A percentile compares a stretch with the other conserved stretches of the same genome.
These are phyloP conservation scores for Suillus subalutaceus DNA, from an alignment of 768 basidiomycete species.

Conservation along the genomic window DNA sequence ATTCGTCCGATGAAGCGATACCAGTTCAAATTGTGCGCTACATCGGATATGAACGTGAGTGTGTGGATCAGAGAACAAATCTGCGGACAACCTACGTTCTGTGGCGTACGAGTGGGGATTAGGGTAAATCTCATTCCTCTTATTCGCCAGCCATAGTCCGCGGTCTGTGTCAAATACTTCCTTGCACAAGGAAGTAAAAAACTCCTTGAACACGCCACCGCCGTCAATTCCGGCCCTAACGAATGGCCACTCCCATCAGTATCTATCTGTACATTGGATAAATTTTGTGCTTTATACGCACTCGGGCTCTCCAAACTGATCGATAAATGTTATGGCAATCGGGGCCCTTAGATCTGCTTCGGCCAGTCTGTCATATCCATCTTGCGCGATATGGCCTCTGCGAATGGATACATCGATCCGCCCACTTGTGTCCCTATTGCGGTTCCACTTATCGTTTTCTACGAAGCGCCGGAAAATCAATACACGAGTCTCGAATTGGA, in stretches of 20 bases:
- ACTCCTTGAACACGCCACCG: slow-evolving; percentile 97
- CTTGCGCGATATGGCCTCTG: slow-evolving; percentile 80
- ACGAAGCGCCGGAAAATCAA: slow-evolving; percentile 88
- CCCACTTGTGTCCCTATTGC: slow-evolving; percentile 19
- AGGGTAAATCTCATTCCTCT: slow-evolving; percentile 93
- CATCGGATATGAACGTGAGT: slow-evolving; percentile 1
- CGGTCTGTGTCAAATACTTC: slow-evolving; percentile 96
- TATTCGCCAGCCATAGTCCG: slow-evolving; percentile 90
- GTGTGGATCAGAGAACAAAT: not conserved
- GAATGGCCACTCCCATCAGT: slow-evolving; percentile 7
- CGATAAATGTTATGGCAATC: slow-evolving; percentile 89
- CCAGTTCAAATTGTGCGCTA: slow-evolving; percentile 88
- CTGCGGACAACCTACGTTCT: slow-evolving; percentile 61
- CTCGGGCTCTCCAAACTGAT: slow-evolving; percentile 87
- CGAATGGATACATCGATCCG: slow-evolving; percentile 41
- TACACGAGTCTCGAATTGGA: slow-evolving; percentile 92
- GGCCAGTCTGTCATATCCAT: slow-evolving; percentile 84
- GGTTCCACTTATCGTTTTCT: slow-evolving; percentile 52
- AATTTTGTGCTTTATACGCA: slow-evolving; percentile 41
- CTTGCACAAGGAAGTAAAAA: slow-evolving; percentile 88
- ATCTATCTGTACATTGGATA: not conserved
- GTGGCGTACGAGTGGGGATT: slow-evolving; percentile 92
- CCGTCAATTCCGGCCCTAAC: slow-evolving; percentile 89
- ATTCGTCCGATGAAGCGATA: slow-evolving; percentile 93
- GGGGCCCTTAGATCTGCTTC: slow-evolving; percentile 81